Percentiles rank a stretch among this genome's conserved stretches.
Evolutionary conservation across 2,329 filamentous ascomycete genomes (phyloP).

Genomic region (Trichoderma simmonsii): DNA sequence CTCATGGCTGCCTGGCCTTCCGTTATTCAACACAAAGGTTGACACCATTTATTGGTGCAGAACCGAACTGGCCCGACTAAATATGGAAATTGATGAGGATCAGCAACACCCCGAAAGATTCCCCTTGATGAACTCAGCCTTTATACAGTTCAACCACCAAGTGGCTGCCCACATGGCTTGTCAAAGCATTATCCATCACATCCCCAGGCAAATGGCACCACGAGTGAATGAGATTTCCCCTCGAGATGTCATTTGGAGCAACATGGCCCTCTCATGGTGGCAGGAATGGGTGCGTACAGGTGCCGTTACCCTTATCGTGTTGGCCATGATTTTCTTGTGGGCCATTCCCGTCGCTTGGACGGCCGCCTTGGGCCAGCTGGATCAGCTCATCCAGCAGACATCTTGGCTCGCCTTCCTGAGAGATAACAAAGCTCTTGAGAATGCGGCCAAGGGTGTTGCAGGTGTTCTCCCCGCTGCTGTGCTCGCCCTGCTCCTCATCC

Average conservation of each 20-base stretch:
- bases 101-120: constrained; percentile 83
- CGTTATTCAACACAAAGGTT: constrained; percentile 80
- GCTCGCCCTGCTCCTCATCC: constrained; percentile 71
- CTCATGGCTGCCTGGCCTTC: constrained; percentile 75
- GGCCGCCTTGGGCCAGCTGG: constrained; percentile 74
- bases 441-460: constrained; percentile 62
- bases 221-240: constrained; percentile 91
- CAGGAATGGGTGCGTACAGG: constrained; percentile 72
- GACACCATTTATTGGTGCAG: constrained; percentile 93
- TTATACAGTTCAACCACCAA: constrained; percentile 98
- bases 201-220: constrained; percentile 91
- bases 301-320: constrained; percentile 62
- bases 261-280: constrained; percentile 96
- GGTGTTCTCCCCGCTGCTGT: constrained; percentile 82
- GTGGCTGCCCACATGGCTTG: constrained; percentile 98
- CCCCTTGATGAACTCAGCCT: constrained; percentile 91
- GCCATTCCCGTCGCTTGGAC: constrained; percentile 88
- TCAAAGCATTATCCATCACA: constrained; percentile 83
- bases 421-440: constrained; percentile 56
- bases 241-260: constrained; percentile 91
- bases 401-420: constrained; percentile 69
- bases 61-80: constrained; percentile 79
- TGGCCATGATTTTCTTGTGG: constrained; percentile 81
- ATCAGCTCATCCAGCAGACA: constrained; percentile 62
- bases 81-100: constrained; percentile 87